Evolutionary conservation across 1,284 basidiomycete species (phyloP), one percentile per base, ranked within the genome.

Genomic region (Albatrellus sp.): DNA sequence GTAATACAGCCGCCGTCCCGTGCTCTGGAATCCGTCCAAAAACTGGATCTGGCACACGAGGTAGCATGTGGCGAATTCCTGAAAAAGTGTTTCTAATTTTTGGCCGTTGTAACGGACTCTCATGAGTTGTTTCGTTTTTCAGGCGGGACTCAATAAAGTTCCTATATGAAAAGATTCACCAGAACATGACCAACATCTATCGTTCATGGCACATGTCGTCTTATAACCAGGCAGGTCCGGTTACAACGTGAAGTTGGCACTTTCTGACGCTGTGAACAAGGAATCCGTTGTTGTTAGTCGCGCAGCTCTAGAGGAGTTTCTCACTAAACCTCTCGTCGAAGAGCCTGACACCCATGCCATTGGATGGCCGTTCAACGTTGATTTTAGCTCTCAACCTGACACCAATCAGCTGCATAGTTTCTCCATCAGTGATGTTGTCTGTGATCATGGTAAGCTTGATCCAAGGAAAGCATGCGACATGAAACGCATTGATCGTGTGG

Each of bases 401-500:
- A 24, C 7, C 24, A 24, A 24, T 24, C 4, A 24, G 40, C 31
- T 33, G 44, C 16, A 16, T 17, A 33, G 37, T 5, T 52, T 62
- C 16, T 45, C 54, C 31, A 55, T 54, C 37, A 49, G 55, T 5
- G 69, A 73, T 36, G 68, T 86, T 31, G 49, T 75, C 11, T 89
- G 85, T 50, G 54, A 52, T 24, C 86, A 89, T 55, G 70, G 67
- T 12, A 57, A 52, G 28, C 63, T 86, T 16, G 67, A 81, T 58
- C 80, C 81, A 10, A 54, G 55, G 17, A 76, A 73, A 54, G 68
- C 70, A 1, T 54, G 55, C 40, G 62, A 72, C 49, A 80, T 88
- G 73, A 89, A 88, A 55, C 70, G 77, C 44, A 69, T 90, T 33
- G 62, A 58, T 33, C 53, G 60, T 55, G 77, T 79, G 39, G 42